These are phyloP conservation scores for Oxytropis ochrocephala DNA, from an alignment of 306 rosid genomes.

Conservation along the genomic window DNA sequence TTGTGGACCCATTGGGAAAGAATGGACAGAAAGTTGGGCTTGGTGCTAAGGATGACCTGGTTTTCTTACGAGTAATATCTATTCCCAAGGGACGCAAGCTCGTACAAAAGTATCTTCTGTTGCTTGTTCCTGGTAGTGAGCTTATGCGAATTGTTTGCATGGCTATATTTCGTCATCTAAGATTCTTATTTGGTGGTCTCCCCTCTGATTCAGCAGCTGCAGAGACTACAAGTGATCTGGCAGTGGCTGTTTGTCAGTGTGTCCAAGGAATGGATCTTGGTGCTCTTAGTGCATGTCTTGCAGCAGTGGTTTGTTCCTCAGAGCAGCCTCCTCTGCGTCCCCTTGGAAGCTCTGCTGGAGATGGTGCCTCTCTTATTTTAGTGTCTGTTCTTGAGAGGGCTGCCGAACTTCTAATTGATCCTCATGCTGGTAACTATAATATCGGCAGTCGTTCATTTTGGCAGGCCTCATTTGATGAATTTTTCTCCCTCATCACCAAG, in stretches of 20 bases:
- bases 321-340: conserved; percentile 57
- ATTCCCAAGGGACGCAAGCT: conserved; percentile 45
- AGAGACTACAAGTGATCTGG: conserved; percentile 32
- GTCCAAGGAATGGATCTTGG: conserved; percentile 49
- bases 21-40: conserved; percentile 42
- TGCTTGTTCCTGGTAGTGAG: conserved; percentile 51
- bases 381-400: conserved; percentile 48
- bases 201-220: conserved; percentile 40
- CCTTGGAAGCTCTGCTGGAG: conserved; percentile 42
- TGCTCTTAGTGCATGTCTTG: conserved; percentile 54
- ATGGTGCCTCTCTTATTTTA: conserved; percentile 40
- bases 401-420: conserved; percentile 31
- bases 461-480: conserved; percentile 58
- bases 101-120: conserved; percentile 39
- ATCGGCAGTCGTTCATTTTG: conserved; percentile 36
- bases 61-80: conserved; percentile 41
- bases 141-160: conserved; percentile 48
- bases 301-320: conserved; percentile 59
- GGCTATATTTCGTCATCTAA: conserved; percentile 53
- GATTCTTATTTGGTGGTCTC: conserved; percentile 47
- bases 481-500: conserved; percentile 43
- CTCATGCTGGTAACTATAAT: conserved; percentile 30
- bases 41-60: conserved; percentile 44
- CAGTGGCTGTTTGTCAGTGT: conserved; percentile 41
- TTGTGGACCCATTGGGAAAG: conserved; percentile 53